Evolutionary conservation across 2,329 filamentous ascomycete genomes (phyloP).

Genomic region (Claviceps spartinae): DNA sequence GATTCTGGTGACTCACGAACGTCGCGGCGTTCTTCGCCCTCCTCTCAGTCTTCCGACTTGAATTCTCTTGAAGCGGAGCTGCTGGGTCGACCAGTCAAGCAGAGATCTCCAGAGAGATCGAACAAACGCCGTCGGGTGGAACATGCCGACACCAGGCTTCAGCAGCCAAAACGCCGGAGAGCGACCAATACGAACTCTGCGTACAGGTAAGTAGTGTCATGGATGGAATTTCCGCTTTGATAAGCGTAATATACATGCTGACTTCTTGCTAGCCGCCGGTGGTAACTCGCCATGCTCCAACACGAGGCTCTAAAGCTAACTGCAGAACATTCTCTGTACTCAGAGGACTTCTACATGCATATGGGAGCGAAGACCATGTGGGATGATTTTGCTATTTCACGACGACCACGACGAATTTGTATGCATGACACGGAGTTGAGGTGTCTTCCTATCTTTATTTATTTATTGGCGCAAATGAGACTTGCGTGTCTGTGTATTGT

Average conservation of each 20-base stretch:
- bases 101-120: slow-evolving; percentile 15
- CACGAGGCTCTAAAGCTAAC: background rate
- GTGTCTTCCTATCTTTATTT: background rate
- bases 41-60: slow-evolving; percentile 22
- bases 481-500: too few species aligned
- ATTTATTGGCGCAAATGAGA: too few species aligned
- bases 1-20: slow-evolving; percentile 12
- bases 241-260: slow-evolving; percentile 1
- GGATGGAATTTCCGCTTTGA: background rate
- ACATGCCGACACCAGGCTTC: slow-evolving; percentile 7
- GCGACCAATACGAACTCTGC: slow-evolving; percentile 22
- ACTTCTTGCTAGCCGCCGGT: slow-evolving; percentile 19
- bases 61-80: slow-evolving; percentile 26
- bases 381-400: background rate
- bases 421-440: slow-evolving; percentile 2
- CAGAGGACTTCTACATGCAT: background rate
- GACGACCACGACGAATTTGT: slow-evolving; percentile 5
- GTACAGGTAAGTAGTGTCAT: slow-evolving; percentile 19
- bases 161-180: slow-evolving; percentile 19
- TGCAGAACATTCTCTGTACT: background rate
- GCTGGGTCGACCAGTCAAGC: slow-evolving; percentile 20
- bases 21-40: slow-evolving; percentile 18
- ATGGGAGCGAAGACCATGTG: background rate
- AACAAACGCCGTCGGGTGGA: slow-evolving; percentile 11
- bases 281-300: slow-evolving; percentile 11